phyloP scores from a whole-genome alignment of 2,329 filamentous ascomycete species.

The Microsporum audouinii region DNA sequence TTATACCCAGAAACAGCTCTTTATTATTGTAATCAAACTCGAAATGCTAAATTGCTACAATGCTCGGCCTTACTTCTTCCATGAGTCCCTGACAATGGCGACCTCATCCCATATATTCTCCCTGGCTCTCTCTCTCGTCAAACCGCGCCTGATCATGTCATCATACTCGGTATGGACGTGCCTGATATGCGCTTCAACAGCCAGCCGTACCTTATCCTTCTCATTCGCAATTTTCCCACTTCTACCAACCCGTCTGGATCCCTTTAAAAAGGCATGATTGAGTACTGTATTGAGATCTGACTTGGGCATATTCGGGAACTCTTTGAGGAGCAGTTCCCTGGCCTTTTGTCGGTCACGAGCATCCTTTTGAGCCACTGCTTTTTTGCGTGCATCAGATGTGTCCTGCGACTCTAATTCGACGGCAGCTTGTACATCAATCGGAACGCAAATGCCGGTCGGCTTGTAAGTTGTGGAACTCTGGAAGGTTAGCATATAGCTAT shows the following conservation, averaged over 20 bases:
- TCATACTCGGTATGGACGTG: slow-evolving; percentile 35
- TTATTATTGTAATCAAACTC: neutral
- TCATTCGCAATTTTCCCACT: slow-evolving; percentile 22
- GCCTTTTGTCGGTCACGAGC: slow-evolving; percentile 21
- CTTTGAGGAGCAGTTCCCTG: slow-evolving; percentile 18
- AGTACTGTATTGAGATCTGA: slow-evolving; percentile 24
- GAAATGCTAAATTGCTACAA: neutral
- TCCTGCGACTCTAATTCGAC: slow-evolving; percentile 30
- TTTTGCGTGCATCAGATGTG: slow-evolving; percentile 32
- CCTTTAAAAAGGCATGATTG: slow-evolving; percentile 31
- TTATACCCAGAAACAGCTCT: no score
- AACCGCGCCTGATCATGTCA: slow-evolving; percentile 20
- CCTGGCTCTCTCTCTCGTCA: slow-evolving; percentile 22
- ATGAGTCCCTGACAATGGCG: slow-evolving; percentile 21
- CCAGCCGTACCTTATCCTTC: slow-evolving; percentile 26
- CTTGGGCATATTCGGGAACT: slow-evolving; percentile 32
- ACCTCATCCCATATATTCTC: slow-evolving; percentile 23
- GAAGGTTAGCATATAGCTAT: neutral
- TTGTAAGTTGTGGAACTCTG: slow-evolving; percentile 23
- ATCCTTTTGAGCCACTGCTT: slow-evolving; percentile 30
- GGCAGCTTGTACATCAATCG: slow-evolving; percentile 26
- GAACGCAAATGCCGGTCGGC: slow-evolving; percentile 35
- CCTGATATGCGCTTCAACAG: slow-evolving; percentile 35
- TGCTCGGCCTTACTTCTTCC: slow-evolving; percentile 17
- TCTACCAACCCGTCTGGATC: slow-evolving; percentile 33